Evolutionary conservation across 768 basidiomycete genomes (phyloP).

Genomic region (Termitomyces sp.): DNA sequence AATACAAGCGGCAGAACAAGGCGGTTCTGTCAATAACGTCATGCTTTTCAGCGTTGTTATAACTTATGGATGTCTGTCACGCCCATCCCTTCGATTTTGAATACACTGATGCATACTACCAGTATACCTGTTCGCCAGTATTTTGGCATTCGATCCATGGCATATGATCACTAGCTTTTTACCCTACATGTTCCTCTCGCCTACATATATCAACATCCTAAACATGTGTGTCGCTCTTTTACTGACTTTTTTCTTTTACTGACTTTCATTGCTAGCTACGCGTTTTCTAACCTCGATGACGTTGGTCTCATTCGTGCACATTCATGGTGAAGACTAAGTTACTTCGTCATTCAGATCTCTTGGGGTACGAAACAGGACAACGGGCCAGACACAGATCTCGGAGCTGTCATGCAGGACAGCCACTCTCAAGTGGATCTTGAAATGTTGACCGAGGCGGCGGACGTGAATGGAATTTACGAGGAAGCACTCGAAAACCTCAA

Average conservation of each 20-base stretch:
- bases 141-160: conserved; percentile 93
- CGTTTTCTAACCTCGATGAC: conserved; percentile 84
- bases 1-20: conserved; percentile 64
- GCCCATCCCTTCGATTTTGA: background rate
- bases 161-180: conserved; percentile 91
- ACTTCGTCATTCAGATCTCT: conserved; percentile 56
- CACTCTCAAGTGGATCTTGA: conserved; percentile 86
- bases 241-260: conserved; percentile 11
- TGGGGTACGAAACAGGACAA: conserved; percentile 97
- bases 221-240: conserved; percentile 56
- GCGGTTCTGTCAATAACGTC: conserved; percentile 62
- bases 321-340: background rate
- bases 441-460: conserved; percentile 76
- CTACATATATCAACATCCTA: conserved; percentile 75
- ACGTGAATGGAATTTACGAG: conserved; percentile 81
- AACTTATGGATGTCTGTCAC: conserved; percentile 68
- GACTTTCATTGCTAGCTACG: conserved; percentile 52
- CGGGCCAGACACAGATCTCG: conserved; percentile 71
- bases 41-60: conserved; percentile 87
- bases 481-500: conserved; percentile 78
- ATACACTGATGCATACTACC: conserved; percentile 3
- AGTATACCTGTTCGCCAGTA: conserved; percentile 75
- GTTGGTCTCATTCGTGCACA: conserved; percentile 37
- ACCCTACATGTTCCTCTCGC: conserved; percentile 85
- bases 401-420: conserved; percentile 78